These are phyloP conservation scores for Rhinocladiella mackenziei DNA, from an alignment of 2,329 filamentous ascomycete species.

Conservation along the genomic window DNA sequence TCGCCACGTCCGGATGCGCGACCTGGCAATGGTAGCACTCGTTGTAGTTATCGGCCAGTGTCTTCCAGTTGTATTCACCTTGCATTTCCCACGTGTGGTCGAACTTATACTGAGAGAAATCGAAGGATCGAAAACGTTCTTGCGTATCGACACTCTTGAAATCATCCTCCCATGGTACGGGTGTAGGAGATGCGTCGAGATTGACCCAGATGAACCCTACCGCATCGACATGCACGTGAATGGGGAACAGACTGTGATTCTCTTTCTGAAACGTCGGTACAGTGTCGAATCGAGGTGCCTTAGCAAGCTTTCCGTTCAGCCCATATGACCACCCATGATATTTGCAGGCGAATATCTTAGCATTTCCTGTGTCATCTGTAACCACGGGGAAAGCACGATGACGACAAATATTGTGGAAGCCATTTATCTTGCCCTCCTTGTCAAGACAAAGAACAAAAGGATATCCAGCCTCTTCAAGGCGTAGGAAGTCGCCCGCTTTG, in stretches of 20 bases:
- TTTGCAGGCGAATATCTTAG: constrained; percentile 53
- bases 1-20: constrained; percentile 54
- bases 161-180: constrained; percentile 25
- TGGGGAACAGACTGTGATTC: constrained; percentile 51
- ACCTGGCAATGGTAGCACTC: constrained; percentile 57
- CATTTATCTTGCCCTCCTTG: constrained; percentile 51
- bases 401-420: constrained; percentile 61
- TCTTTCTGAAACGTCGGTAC: constrained; percentile 55
- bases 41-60: constrained; percentile 29
- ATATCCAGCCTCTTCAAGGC: constrained; percentile 43
- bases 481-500: constrained; percentile 44
- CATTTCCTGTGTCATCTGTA: constrained; percentile 23
- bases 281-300: constrained; percentile 58
- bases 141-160: constrained; percentile 41
- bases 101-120: constrained; percentile 53
- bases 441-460: constrained; percentile 53
- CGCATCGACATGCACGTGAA: constrained; percentile 25
- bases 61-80: constrained; percentile 30
- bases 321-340: constrained; percentile 64
- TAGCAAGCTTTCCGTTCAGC: constrained; percentile 55
- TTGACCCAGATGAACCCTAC: constrained; percentile 28
- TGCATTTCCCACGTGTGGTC: constrained; percentile 34
- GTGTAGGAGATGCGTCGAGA: constrained; percentile 19
- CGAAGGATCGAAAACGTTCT: constrained; percentile 46
- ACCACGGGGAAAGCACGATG: constrained; percentile 58